Evolutionary conservation across 2,329 filamentous ascomycete genomes (phyloP).

Genomic region (Drechmeria coniospora): DNA sequence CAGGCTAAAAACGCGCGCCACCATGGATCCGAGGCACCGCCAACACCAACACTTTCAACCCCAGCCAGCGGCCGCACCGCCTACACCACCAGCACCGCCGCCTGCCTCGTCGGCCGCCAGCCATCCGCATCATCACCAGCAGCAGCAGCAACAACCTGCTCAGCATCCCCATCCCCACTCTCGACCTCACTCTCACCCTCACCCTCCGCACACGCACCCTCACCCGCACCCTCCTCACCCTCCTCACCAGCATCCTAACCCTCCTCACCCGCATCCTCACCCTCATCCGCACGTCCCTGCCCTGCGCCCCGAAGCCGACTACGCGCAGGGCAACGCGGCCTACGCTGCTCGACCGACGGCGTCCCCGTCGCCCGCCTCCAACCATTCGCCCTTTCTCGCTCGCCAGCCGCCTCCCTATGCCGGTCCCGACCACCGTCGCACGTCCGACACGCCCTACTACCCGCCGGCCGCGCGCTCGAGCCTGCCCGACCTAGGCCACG

Average conservation of each 20-base stretch:
- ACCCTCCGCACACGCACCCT: not conserved
- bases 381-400: slow-evolving; percentile 1
- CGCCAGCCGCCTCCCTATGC: slow-evolving; percentile 10
- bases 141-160: slow-evolving; percentile 5
- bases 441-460: slow-evolving; percentile 28
- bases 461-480: slow-evolving; percentile 14
- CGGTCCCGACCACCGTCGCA: slow-evolving; percentile 18
- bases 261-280: too few relatives aligned
- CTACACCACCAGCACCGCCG: too few relatives aligned
- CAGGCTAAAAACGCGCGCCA: slow-evolving; percentile 20
- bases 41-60: slow-evolving; percentile 8
- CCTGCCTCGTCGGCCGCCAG: too few relatives aligned
- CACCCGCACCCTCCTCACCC: not conserved
- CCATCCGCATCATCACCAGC: slow-evolving; percentile 10
- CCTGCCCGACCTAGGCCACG: slow-evolving; percentile 19
- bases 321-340: too few relatives aligned
- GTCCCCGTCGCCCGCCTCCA: slow-evolving; percentile 3
- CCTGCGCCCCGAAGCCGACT: not conserved
- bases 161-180: not conserved
- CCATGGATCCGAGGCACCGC: slow-evolving; percentile 15
- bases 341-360: slow-evolving; percentile 1
- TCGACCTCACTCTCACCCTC: not conserved
- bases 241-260: slow-evolving; percentile 1
- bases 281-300: not conserved
- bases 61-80: slow-evolving; percentile 5